A percentile compares a stretch with the other conserved stretches of the same genome.
Evolutionary conservation across 495 filamentous ascomycete genomes (phyloP).

Genomic region (Tuber aestivum): DNA sequence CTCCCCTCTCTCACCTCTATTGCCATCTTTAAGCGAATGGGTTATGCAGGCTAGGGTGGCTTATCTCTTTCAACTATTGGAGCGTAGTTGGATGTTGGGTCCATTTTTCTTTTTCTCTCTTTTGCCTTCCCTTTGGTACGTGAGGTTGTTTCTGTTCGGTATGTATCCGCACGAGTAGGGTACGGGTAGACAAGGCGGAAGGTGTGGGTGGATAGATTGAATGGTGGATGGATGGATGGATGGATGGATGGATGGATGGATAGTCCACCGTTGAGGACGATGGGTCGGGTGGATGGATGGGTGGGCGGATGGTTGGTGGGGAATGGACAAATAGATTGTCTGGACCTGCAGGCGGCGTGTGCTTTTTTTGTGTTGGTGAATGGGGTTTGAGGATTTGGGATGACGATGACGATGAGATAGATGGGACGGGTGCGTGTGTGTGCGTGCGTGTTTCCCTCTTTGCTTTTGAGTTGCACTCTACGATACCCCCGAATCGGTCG

Average conservation of each 20-base stretch:
- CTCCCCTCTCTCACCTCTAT: neutral
- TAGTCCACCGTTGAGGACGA: neutral
- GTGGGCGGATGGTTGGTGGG: neutral
- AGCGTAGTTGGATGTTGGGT: slow-evolving; percentile 26
- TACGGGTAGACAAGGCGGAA: neutral
- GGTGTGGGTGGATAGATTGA: neutral
- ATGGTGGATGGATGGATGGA: neutral
- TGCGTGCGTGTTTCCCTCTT: neutral
- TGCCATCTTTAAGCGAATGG: neutral
- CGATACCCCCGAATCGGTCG: too few species aligned
- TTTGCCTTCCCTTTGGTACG: slow-evolving; percentile 1
- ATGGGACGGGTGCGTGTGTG: neutral
- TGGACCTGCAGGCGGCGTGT: slow-evolving; percentile 1
- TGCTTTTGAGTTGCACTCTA: neutral
- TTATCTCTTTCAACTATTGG: slow-evolving; percentile 37
- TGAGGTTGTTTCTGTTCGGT: neutral
- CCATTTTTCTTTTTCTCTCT: slow-evolving; percentile 17
- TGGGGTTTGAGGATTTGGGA: neutral
- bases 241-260: neutral
- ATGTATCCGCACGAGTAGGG: neutral
- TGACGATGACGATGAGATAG: neutral
- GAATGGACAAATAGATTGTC: neutral
- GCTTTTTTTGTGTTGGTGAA: neutral
- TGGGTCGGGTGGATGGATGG: neutral
- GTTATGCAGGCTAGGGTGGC: neutral